Evolutionary conservation across 306 rosid genomes (phyloP), one percentile per base, ranked within the genome.

Genomic region (Alnus rubra): DNA sequence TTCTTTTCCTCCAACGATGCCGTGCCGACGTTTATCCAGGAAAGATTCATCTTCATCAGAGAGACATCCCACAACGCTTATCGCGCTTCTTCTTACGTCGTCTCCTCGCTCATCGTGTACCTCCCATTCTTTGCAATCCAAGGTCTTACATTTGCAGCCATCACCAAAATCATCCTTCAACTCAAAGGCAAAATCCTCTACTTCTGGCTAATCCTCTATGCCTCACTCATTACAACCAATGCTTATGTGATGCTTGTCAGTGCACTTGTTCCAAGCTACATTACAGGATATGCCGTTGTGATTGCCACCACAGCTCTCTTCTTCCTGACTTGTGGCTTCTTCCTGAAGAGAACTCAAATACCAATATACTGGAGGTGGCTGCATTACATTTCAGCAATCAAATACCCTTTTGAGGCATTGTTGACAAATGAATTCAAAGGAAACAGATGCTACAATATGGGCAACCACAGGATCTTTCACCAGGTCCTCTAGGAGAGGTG

Each of bases 1-100:
- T 94, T 94, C 97, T 91, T 92, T 51, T 92, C 98, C 45, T 94
- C 98, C 75, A 94, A 94, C 28, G 97, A 94, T 68, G 98, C 97
- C 7, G 97, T 94, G 69, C 98, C 98, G 5, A 88, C 94, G 45
- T 90, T 90, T 82, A 94, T 92, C 83, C 87, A 80, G 68, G 97
- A 94, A 74, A 86, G 97, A 77, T 92, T 92, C 93, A 89, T 94
- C 82, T 94, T 92, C 90, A 92, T 89, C 28, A 82, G 95, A 85
- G 93, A 94, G 81, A 86, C 97, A 48, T 94, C 98, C 8, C 93
- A 94, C 85, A 92, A 92, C 28, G 93, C 98, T 65, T 94, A 94
- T 30, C 93, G 97, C 15, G 93, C 98, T 63, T 94, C 97, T 7
- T 55, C 62, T 19, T 55, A 55, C 9, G 62, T 55, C 62, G 5